A percentile compares a stretch with the other conserved stretches of the same genome.
These are phyloP conservation scores for Puccinia polysora DNA, from an alignment of 1,284 basidiomycete species.

Conservation along the genomic window DNA sequence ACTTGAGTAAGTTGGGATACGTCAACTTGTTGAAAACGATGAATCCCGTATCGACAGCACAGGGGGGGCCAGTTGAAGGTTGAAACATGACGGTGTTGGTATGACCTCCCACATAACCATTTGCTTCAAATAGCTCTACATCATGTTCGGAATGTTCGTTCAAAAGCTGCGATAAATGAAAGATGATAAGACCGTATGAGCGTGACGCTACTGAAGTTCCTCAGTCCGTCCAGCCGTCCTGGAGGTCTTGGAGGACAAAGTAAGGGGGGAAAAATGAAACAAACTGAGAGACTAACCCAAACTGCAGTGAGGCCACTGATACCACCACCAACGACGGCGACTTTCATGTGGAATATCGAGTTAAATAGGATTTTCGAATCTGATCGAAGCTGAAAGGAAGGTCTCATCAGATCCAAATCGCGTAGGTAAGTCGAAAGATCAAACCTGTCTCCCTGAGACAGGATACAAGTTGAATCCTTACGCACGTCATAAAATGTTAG, in stretches of 20 bases:
- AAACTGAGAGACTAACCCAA: conserved; percentile 60
- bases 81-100: conserved; percentile 67
- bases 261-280: neutral
- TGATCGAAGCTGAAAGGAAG: too few species aligned
- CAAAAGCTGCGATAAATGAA: conserved; percentile 57
- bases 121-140: conserved; percentile 72
- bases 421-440: too few species aligned
- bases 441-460: too few species aligned
- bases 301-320: conserved; percentile 71
- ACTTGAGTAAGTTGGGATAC: conserved; percentile 75
- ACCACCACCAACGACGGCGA: conserved; percentile 74
- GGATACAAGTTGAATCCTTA: too few species aligned
- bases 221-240: neutral
- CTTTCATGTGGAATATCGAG: too few species aligned
- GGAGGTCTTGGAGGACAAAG: neutral
- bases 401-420: too few species aligned
- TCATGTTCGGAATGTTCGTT: conserved; percentile 74
- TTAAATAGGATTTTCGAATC: too few species aligned
- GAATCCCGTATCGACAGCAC: conserved; percentile 46
- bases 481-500: too few species aligned
- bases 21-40: conserved; percentile 66
- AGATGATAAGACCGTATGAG: too few species aligned
- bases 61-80: neutral
- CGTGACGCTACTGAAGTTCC: too few species aligned
- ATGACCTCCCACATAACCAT: conserved; percentile 68